Evolutionary conservation across 176 grass and related monocot species (phyloP), one percentile per base, ranked within the genome.

Genomic region (Raddia guianensis): DNA sequence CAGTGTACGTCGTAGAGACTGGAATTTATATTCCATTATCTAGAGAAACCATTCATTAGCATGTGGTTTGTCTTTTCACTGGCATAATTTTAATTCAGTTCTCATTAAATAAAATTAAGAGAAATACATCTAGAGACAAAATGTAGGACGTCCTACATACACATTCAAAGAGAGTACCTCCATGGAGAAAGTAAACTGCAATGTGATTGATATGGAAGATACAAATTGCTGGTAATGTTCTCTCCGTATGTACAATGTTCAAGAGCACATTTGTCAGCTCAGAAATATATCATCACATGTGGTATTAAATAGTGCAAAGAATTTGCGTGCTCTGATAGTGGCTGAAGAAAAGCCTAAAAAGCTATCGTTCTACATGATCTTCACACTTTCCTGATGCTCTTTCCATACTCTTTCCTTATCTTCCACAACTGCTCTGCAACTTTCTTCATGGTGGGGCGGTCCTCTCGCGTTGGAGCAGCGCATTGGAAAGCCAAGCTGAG

Each of bases 351-450:
- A 51, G 16, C 54, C 13, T 55, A 48, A 62, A 46, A 15, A 68
- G 52, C 78, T 53, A 16, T 52, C 46, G 5, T 34, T 53, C 10
- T 40, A 56, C 74, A 44, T 65, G 64, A 56, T 81, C 7, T 66
- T 86, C 83, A 86, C 44, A 3, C 60, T 37, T 66, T 85, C 78
- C 74, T 87, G 18, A 65, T 5, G 12, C 72, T 89, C 77, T 87
- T 94, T 18, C 80, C 73, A 7, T 91, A 89, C 45, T 83, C 90
- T 83, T 92, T 94, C 87, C 95, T 89, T 50, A 94, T 93, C 77
- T 94, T 92, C 95, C 95, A 98, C n/a, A 98, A 78, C 80, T 94
- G 88, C 77, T 94, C 90, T 44, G 74, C 86, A n/a, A 94, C 95
- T 89, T 91, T 90, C 65, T 94, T 94, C 92, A 98, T 98, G 35